Evolutionary conservation across 2,329 filamentous ascomycete genomes (phyloP), one percentile per base, ranked within the genome.

Genomic region (Penicillium hordei): DNA sequence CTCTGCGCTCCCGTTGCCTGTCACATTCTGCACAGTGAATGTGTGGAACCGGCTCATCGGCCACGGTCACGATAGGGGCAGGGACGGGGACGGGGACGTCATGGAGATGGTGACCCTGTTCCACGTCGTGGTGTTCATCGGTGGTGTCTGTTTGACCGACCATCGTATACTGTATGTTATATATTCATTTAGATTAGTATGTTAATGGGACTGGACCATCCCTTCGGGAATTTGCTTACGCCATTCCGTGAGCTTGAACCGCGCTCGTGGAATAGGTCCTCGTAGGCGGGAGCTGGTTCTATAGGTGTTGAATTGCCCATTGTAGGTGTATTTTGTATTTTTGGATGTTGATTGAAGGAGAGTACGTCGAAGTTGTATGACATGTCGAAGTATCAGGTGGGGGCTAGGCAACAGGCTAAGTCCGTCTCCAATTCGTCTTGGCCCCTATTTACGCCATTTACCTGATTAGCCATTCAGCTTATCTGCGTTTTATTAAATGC

Each of bases 21-120:
- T 65, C 63, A 43, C 63, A 65, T 21, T 55, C 58, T 2, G 61
- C 60, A 45, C 63, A 65, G 34, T 65, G 63, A 10, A 39, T 25
- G 31, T 65, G 63, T 23, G 48, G 48, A 52, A 25, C n/a, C 10
- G 21, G 7, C 10, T 33, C 39, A 7, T 27, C 38, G 2, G 8
- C 23, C 19, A 13, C 13, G 8, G 44, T 25, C 12, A 40, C 44
- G n/a, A 40, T 54, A 51, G 19, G 49, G 42, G n/a, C 48, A 36
- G 23, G 21, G 21, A 23, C 21, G 21, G 19, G 50, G 43, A 12
- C 48, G 31, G 27, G 40, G 15, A 23, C 15, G 9, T 5, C 10
- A 12, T 48, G 29, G 12, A 52, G 33, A 15, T 36, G 54, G 21
- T 53, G 55, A 19, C 48, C 54, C 13, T 53, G 55, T 31, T 57